Evolutionary conservation across 345 rosid species (phyloP), one percentile per base, ranked within the genome.

Genomic region (Sonneratia alba): DNA sequence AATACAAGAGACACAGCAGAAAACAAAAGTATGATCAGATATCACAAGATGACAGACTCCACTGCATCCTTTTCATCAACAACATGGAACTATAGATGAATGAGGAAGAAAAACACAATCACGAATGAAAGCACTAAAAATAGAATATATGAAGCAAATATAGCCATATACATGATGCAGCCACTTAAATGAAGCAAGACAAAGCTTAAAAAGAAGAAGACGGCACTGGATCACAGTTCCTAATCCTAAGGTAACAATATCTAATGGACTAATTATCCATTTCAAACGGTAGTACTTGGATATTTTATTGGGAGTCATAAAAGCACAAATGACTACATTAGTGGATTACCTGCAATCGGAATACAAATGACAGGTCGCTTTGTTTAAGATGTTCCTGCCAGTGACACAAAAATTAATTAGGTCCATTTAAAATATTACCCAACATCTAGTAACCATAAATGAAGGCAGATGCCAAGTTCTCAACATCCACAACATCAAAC

Each of bases 311-410:
- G 38, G 38, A 62, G 19, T 11, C 27, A 62, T 27, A 1, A 27
- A 62, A 27, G 66, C 14, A 15, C 2, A 11, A 27, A 27, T 13
- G 37, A 11, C 19, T 34, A 62, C 19, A 42, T 42, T 42, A 42
- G 45, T 62, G 27, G 27, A 62, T 73, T 83, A 94, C 98, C 97
- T 94, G 98, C 75, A 94, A 79, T 75, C 96, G 87, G 78, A 94
- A 94, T 70, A 94, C 92, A 83, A 91, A 88, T 68, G 97, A 94
- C 82, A 89, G 77, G 72, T 91, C 95, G 81, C 97, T 90, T 77
- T 91, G 91, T 76, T 93, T 90, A 71, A 90, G 87, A 84, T 87
- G 97, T 76, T 87, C 98, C 97, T 91, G 89, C 81, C 83, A 79
- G 79, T 76, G 63, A 73, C 69, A 77, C 74, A 6, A 69, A 45